Conservation (phyloP, 2,329 filamentous ascomycete genomes). For the Polytolypa hystricis region DNA sequence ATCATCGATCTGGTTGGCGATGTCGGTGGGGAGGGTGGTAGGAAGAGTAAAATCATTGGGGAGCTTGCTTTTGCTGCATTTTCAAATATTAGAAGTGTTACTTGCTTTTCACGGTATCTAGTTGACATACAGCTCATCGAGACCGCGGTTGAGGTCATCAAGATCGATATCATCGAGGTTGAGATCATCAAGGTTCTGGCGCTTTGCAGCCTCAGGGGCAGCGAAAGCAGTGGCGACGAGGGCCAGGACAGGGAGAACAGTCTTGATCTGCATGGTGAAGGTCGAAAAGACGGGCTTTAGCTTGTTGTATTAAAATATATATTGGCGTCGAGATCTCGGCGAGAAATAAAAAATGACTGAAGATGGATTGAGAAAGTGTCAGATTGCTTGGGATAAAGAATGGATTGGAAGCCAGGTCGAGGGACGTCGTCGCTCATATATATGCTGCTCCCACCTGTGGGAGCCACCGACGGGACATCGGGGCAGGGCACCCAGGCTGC, state of each 20-base stretch:
- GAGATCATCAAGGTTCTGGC: not conserved
- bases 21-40: not conserved
- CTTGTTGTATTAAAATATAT: not conserved
- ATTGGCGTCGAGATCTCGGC: too few species aligned
- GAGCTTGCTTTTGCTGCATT: not conserved
- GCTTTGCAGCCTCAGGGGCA: not conserved
- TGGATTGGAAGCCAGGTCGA: too few species aligned
- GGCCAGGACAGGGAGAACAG: conserved; percentile 12
- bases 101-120: not conserved
- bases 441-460: too few species aligned
- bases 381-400: too few species aligned
- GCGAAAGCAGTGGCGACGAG: conserved; percentile 13
- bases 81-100: not conserved
- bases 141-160: too few species aligned
- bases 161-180: not conserved
- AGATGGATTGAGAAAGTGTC: too few species aligned
- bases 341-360: too few species aligned
- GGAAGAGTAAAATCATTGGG: not conserved
- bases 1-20: not conserved
- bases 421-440: too few species aligned
- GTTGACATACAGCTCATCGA: not conserved
- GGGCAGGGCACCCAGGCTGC: too few species aligned
- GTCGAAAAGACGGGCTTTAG: not conserved
- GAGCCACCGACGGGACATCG: too few species aligned
- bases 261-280: conserved; percentile 17